Base-by-base conservation (phyloP, 805 yeast genomes). In the Metschnikowia baotianmanensis region DNA sequence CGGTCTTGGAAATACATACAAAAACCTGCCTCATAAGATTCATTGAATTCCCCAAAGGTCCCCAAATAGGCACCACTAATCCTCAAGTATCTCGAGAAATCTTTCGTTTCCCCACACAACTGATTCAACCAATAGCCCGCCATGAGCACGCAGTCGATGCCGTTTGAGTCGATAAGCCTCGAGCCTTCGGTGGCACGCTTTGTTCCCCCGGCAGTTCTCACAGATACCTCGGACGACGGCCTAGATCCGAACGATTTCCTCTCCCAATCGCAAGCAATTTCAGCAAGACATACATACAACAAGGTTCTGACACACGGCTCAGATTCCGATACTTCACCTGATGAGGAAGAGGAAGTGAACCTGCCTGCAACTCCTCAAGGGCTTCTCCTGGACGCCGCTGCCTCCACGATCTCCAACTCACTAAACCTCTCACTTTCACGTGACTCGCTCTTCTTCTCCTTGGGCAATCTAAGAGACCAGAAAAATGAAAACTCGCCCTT, bases 201-300 rank as follows among this genome's bases (percentile, higher is more conserved):
- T 3, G 10, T 12, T 9, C 34, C 17, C 3, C 34, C 31, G 10
- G 34, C 15, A 9, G 20, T 40, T 7, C 17, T 40, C 9, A 44
- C 44, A 9, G 51, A 45, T 11, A 45, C 49, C 13, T 47, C 52
- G 8, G 56, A 52, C 21, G 56, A 52, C 25, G 53, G 53, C 1
- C 52, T 51, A n/a, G 56, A 52, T 28, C 56, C 55, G 7, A 25
- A 38, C 15, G 56, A 52, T 13, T 52, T 51, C 15, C 46, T 52
- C 11, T 44, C 53, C n/a, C 50, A 42, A 13, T 32, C 32, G 19
- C 44, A 28, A 20, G 31, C 41, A 15, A 25, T 10, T 6, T 11
- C 12, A 6, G 28, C 30, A 6, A n/a, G 23, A 22, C 5, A 13
- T 10, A 6, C 23, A 20, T 6, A n/a, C 28, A 17, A 21, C 25